Conservation (phyloP, 768 basidiomycete species). For the Saitozyma podzolica region DNA sequence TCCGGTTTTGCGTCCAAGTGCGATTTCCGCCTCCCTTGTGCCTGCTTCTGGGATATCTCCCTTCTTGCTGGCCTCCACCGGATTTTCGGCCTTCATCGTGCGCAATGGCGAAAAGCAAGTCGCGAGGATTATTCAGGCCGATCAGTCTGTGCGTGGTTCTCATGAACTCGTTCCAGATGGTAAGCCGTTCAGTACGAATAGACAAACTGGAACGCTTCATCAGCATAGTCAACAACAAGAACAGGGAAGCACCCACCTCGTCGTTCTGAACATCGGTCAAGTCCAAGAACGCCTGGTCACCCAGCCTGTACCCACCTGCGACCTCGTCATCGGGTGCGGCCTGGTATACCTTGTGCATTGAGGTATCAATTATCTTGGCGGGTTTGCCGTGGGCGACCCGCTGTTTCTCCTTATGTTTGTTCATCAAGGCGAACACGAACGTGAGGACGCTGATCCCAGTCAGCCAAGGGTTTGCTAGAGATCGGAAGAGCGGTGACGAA, state of each 20-base stretch:
- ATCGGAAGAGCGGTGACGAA: not conserved
- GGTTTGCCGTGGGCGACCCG: constrained; percentile 44
- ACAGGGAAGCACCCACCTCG: constrained; percentile 2
- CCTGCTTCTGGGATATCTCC: too few species aligned
- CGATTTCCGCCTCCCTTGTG: too few species aligned
- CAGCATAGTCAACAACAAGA: not conserved
- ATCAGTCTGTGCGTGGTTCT: too few species aligned
- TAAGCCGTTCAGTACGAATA: not conserved
- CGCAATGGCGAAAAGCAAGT: too few species aligned
- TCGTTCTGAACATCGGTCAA: constrained; percentile 15
- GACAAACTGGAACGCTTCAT: not conserved
- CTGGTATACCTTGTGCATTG: constrained; percentile 14
- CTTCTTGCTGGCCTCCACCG: too few species aligned
- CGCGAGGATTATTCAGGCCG: too few species aligned
- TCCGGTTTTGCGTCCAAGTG: too few species aligned
- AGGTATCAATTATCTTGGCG: constrained; percentile 38
- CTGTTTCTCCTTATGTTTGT: constrained; percentile 41
- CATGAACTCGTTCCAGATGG: too few species aligned
- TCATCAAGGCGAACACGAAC: constrained; percentile 2
- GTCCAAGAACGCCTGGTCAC: constrained; percentile 21
- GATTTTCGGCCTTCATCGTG: too few species aligned
- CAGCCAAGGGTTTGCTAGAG: not conserved
- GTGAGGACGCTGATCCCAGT: too few species aligned
- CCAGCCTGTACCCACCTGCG: not conserved
- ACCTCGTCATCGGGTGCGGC: not conserved